Evolutionary conservation across 2,329 filamentous ascomycete genomes (phyloP), one percentile per base, ranked within the genome.

Genomic region (Pseudogymnoascus sp.): DNA sequence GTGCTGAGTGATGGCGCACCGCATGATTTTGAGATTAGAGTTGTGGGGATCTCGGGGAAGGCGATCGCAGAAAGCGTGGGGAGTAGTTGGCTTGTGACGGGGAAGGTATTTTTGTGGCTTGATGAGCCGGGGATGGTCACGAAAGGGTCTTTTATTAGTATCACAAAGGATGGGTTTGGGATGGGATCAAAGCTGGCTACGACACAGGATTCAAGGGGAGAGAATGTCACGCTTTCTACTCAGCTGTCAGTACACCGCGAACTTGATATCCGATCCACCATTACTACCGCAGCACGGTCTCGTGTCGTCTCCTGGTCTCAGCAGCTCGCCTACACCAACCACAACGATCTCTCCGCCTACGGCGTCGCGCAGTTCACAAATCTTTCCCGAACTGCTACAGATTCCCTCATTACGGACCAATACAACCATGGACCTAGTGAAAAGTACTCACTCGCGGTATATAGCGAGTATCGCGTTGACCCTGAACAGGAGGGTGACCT

Each of bases 41-140:
- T 94, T 3, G 78, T 79, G 0, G 88, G 88, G 0, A 74, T 92
- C 7, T 73, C 71, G 58, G 76, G 76, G 1, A 69, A 73, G 10
- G 70, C 67, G 1, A 69, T 87, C 5, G 80, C 80, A 0, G 71
- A 79, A 19, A 78, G 77, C 0, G 82, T 88, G 2, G 81, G 78
- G n/a, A 79, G 77, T 59, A 83, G 83, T 67, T 94, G 89, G 90
- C 79, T 87, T 13, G 79, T 94, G 2, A 87, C 85, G 0, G 89
- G 88, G 37, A 94, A 92, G 71, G 76, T 92, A 9, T 92, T 94
- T 69, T 66, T 91, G n/a, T 94, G 88, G 83, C 76, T 86, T 0
- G 83, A 86, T 4, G 64, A 73, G 2, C 68, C 70, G 5, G 73
- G 70, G 7, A 78, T 76, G 15, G 69, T 82, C 59, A 84, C 83